Conservation (phyloP, 1,284 basidiomycete genomes). For the Puccinia coronata region DNA sequence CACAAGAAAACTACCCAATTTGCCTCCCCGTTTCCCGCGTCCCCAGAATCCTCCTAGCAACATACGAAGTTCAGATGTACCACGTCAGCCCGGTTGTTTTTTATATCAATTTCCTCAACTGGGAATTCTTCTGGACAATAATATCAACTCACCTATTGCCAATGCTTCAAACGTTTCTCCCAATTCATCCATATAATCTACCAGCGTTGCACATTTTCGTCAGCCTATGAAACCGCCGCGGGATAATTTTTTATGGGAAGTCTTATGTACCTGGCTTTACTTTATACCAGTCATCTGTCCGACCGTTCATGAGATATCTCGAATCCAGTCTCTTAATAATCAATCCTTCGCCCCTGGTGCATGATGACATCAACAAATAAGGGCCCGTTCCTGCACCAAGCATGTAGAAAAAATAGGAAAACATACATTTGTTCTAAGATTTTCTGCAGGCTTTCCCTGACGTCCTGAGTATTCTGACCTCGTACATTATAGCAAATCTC, state of each 20-base stretch:
- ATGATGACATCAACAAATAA: neutral
- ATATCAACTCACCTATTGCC: slow-evolving; percentile 27
- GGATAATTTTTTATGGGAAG: neutral
- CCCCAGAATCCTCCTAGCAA: slow-evolving; percentile 41
- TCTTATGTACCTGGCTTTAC: slow-evolving; percentile 68
- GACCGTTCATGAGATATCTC: slow-evolving; percentile 77
- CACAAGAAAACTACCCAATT: slow-evolving; percentile 28
- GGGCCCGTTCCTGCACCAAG: neutral
- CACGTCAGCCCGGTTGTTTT: too few species aligned
- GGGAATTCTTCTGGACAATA: neutral
- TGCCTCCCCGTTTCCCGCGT: slow-evolving; percentile 15
- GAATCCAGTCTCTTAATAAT: slow-evolving; percentile 81
- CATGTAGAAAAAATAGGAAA: neutral
- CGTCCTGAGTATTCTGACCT: slow-evolving; percentile 75
- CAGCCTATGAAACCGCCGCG: neutral
- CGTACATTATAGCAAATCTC: slow-evolving; percentile 73
- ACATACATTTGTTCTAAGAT: slow-evolving; percentile 69
- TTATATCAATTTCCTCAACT: neutral
- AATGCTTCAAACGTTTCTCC: slow-evolving; percentile 50
- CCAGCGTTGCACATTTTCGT: neutral
- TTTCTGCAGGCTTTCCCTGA: slow-evolving; percentile 73
- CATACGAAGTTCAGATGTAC: too few species aligned
- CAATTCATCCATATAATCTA: slow-evolving; percentile 72
- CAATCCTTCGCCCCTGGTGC: slow-evolving; percentile 76
- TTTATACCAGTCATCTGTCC: slow-evolving; percentile 89